Percentiles rank a stretch among this genome's conserved stretches.
Evolutionary conservation across 78 protist genomes (phyloP).

Genomic region (Speleostelium caveatum): DNA sequence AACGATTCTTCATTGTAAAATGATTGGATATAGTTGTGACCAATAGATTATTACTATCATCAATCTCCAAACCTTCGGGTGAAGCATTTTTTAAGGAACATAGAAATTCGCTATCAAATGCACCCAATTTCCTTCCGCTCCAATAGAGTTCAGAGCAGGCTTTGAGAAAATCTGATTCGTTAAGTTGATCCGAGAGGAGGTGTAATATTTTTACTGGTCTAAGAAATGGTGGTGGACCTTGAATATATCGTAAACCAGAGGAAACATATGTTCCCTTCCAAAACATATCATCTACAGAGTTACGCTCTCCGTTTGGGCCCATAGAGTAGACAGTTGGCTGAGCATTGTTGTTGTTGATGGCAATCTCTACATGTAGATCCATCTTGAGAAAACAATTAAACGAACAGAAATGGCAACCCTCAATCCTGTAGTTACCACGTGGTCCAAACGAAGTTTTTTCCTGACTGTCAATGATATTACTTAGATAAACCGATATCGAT

Average conservation of each 20-base stretch:
- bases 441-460: slow-evolving; percentile 75
- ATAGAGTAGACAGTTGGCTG: slow-evolving; percentile 31
- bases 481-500: slow-evolving; percentile 46
- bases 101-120: slow-evolving; percentile 37
- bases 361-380: slow-evolving; percentile 65
- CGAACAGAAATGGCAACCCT: slow-evolving; percentile 26
- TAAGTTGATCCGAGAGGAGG: not conserved
- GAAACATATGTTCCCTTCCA: slow-evolving; percentile 56
- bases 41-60: slow-evolving; percentile 63
- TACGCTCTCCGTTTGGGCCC: slow-evolving; percentile 28
- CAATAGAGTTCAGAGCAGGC: slow-evolving; percentile 51
- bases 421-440: slow-evolving; percentile 47
- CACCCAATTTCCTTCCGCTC: slow-evolving; percentile 71
- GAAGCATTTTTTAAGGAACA: not conserved
- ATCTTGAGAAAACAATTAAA: slow-evolving; percentile 47
- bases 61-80: slow-evolving; percentile 23
- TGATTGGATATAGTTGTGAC: slow-evolving; percentile 28
- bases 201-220: slow-evolving; percentile 47
- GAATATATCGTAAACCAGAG: slow-evolving; percentile 29
- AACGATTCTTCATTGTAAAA: slow-evolving; percentile 34
- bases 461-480: slow-evolving; percentile 25
- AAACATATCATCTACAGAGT: slow-evolving; percentile 45
- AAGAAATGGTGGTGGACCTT: slow-evolving; percentile 23
- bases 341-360: slow-evolving; percentile 26
- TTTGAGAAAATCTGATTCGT: slow-evolving; percentile 28